Conservation (phyloP, 2,329 filamentous ascomycete species). For the Acrocalymma vagum region DNA sequence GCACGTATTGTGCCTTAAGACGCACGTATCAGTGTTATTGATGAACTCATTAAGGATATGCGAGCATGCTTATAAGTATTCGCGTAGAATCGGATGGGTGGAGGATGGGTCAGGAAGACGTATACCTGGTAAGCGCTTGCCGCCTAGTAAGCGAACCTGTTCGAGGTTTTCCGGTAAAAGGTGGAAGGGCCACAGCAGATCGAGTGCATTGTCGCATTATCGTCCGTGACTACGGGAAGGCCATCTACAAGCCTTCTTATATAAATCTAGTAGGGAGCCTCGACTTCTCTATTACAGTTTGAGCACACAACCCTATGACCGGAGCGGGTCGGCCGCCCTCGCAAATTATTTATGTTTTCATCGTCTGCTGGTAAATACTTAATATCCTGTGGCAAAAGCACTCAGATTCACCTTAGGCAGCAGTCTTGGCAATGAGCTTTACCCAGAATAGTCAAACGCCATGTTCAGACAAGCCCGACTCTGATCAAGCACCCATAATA, state of each 20-base stretch:
- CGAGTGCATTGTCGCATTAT: conserved; percentile 52
- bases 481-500: too few species aligned
- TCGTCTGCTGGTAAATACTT: too few species aligned
- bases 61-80: conserved; percentile 1
- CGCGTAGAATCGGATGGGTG: background rate
- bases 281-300: too few species aligned
- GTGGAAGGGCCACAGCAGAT: conserved; percentile 31
- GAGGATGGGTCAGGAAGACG: conserved; percentile 1
- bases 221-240: conserved; percentile 50
- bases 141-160: conserved; percentile 18
- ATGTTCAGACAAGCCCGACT: too few species aligned
- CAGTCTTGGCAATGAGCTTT: too few species aligned
- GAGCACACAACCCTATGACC: too few species aligned
- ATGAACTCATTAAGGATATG: background rate
- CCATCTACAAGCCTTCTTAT: conserved; percentile 54
- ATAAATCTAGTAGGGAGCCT: too few species aligned
- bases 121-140: conserved; percentile 2
- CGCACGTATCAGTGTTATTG: background rate
- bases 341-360: too few species aligned
- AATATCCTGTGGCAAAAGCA: too few species aligned
- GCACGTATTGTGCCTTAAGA: background rate
- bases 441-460: too few species aligned
- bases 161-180: conserved; percentile 19
- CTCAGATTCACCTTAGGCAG: too few species aligned
- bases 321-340: too few species aligned